phyloP scores from a whole-genome alignment of 192 early-diverging fungal genomes.

The Umbelopsis sp. region DNA sequence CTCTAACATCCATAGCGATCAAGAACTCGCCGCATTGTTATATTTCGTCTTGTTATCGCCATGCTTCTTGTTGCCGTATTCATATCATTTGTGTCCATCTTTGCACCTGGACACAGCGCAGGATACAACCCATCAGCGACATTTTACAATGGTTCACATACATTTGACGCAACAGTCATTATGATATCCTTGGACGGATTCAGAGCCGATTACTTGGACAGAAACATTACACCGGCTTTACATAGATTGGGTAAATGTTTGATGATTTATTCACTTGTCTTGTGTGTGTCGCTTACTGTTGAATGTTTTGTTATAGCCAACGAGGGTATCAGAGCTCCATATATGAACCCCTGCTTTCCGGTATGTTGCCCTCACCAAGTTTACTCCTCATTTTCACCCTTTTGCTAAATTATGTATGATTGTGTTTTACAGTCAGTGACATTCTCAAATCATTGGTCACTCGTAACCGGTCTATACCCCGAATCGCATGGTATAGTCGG shows the following conservation, averaged over 20 bases:
- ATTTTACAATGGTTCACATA: slow-evolving; percentile 66
- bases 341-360: slow-evolving; percentile 75
- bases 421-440: slow-evolving; percentile 60
- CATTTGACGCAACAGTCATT: slow-evolving; percentile 70
- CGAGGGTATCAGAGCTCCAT: slow-evolving; percentile 56
- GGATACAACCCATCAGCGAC: slow-evolving; percentile 7
- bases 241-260: slow-evolving; percentile 51
- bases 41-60: not conserved
- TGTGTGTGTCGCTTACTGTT: not conserved
- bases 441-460: slow-evolving; percentile 92
- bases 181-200: slow-evolving; percentile 90
- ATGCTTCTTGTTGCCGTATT: not conserved
- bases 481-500: slow-evolving; percentile 90
- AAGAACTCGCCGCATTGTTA: not conserved
- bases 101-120: not conserved
- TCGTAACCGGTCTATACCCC: slow-evolving; percentile 93
- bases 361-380: slow-evolving; percentile 29
- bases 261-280: not conserved
- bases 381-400: not conserved
- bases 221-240: slow-evolving; percentile 73
- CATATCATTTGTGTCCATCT: not conserved
- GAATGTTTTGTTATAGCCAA: slow-evolving; percentile 33
- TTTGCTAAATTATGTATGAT: not conserved
- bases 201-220: slow-evolving; percentile 79
- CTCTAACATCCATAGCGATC: not conserved